These are phyloP conservation scores for Phytophthora lateralis DNA, from an alignment of 352 stramenopile genomes.

Conservation along the genomic window DNA sequence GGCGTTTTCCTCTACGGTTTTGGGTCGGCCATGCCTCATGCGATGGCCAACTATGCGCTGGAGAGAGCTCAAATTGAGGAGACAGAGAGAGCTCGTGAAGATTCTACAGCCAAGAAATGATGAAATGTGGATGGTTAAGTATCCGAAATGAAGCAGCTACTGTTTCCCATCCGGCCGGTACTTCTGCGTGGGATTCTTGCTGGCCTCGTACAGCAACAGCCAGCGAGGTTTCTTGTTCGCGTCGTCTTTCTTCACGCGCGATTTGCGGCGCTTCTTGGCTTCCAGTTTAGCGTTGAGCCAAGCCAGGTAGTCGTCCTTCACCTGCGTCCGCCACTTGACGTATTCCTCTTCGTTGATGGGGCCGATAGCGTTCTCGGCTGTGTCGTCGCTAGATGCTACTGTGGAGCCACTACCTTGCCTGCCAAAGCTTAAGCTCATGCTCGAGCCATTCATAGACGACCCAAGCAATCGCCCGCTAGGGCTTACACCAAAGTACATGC, in stretches of 20 bases:
- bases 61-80: constrained; percentile 66
- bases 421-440: constrained; percentile 20
- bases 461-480: constrained; percentile 28
- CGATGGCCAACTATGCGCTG: constrained; percentile 72
- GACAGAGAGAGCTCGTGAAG: constrained; percentile 20
- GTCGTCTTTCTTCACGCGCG: constrained; percentile 50
- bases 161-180: constrained; percentile 38
- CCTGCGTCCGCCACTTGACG: constrained; percentile 65
- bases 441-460: constrained; percentile 27
- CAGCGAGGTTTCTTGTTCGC: constrained; percentile 68
- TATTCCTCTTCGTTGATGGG: constrained; percentile 68
- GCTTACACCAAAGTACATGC: constrained; percentile 38
- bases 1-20: constrained; percentile 81
- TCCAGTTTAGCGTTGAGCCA: constrained; percentile 73
- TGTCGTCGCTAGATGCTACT: constrained; percentile 8
- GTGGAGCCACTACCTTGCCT: constrained; percentile 22
- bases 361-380: not conserved
- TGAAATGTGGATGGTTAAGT: constrained; percentile 23
- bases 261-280: constrained; percentile 49
- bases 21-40: constrained; percentile 58
- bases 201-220: constrained; percentile 72
- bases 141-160: constrained; percentile 22
- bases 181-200: constrained; percentile 42
- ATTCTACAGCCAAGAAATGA: constrained; percentile 32
- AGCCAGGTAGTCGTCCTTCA: constrained; percentile 77